Evolutionary conservation across 139 green algal species (phyloP), one percentile per base, ranked within the genome.

Genomic region (Chlorella sp.): DNA sequence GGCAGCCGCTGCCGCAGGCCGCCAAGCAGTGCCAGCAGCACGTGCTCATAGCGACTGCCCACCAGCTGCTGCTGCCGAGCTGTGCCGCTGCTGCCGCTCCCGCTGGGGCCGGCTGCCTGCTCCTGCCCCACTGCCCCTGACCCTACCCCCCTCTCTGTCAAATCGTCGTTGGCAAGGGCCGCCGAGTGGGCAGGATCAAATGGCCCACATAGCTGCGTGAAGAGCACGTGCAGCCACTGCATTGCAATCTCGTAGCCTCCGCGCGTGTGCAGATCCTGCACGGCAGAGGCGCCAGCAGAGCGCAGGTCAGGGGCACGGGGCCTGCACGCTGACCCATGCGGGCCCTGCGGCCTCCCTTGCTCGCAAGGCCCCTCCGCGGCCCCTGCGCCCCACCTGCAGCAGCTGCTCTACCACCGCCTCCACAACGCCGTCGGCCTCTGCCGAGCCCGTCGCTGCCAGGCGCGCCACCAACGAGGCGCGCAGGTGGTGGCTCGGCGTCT

Each of bases 1-100:
- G 83, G 80, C 41, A 84, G 33, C 23, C 23, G 64, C 17, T 62
- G 62, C 50, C 76, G 67, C 59, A 93, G 60, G 5, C 78, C 83
- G 23, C 83, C 75, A 31, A 94, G 71, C 8, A 90, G 50, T 21
- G 75, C 68, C 42, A 89, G n/a, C 50, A 94, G 74, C 1, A 87
- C 82, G n/a, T 40, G 40, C 66, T 94, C 84, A 33, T 94, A 94
- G 0, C 29, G 27, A 0, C 63, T 84, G 21, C 84, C 83, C 21
- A n/a, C 55, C 31, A 82, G 53, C 1, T 70, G 63, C 17, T 0
- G 14, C 25, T 11, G 17, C 23, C 27, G 3, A 29, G 8, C 41
- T 23, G 14, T 61, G 58, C 73, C 70, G 58, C 48, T 55, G 6
- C 42, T 58, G 35, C 14, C n/a, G 38, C 46, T 40, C 43, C 59